phyloP scores from a whole-genome alignment of 2,329 filamentous ascomycete genomes.

The Trichoderma koningii region DNA sequence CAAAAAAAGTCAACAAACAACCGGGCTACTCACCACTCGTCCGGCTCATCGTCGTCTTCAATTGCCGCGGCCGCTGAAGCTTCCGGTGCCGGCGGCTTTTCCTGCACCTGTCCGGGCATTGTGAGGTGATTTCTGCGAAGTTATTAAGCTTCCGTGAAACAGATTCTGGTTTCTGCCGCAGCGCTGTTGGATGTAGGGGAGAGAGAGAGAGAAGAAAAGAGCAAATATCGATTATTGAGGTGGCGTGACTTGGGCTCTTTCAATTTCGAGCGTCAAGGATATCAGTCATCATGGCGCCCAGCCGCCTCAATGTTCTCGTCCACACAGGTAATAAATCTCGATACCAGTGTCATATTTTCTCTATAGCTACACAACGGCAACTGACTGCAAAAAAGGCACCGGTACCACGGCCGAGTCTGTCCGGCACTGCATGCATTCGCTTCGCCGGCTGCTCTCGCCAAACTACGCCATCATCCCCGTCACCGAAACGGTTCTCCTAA shows the following conservation, averaged over 20 bases:
- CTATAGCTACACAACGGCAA: too few species aligned
- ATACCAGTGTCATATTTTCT: too few species aligned
- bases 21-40: slow-evolving; percentile 75
- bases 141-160: slow-evolving; percentile 4
- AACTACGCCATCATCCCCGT: slow-evolving; percentile 93
- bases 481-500: slow-evolving; percentile 74
- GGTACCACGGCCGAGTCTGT: slow-evolving; percentile 88
- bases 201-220: slow-evolving; percentile 26
- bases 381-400: slow-evolving; percentile 57
- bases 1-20: not conserved
- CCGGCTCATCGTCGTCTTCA: slow-evolving; percentile 78
- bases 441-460: slow-evolving; percentile 81
- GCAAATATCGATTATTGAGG: slow-evolving; percentile 4
- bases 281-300: slow-evolving; percentile 57
- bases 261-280: not conserved
- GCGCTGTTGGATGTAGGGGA: slow-evolving; percentile 25
- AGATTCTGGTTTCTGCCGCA: slow-evolving; percentile 22
- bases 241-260: slow-evolving; percentile 3
- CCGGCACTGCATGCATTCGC: slow-evolving; percentile 81
- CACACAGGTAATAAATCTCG: too few species aligned
- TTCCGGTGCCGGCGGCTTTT: slow-evolving; percentile 19
- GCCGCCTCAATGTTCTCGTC: slow-evolving; percentile 86
- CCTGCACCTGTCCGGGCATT: slow-evolving; percentile 18
- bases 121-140: slow-evolving; percentile 2
- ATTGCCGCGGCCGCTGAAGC: slow-evolving; percentile 36